Percentiles rank a stretch among this genome's conserved stretches.
phyloP scores from a whole-genome alignment of 495 filamentous ascomycete species.

The Trichoderma orchidacearum region DNA sequence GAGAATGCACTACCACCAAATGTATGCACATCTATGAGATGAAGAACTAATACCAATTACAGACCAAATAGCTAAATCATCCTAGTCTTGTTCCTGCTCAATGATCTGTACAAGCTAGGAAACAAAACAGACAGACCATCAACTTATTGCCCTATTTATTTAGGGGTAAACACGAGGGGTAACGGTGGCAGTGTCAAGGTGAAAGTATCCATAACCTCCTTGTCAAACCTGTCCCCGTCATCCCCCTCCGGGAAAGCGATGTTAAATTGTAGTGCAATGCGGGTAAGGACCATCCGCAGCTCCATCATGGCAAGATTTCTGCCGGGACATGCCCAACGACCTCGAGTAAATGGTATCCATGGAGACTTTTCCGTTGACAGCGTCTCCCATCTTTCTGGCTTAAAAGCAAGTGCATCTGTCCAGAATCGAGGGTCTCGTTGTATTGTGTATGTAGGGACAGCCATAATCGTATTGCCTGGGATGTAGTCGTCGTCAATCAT shows the following conservation, averaged over 20 bases:
- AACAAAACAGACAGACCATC: too few relatives aligned
- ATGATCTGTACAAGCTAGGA: too few relatives aligned
- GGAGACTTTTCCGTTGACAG: slow-evolving; percentile 10
- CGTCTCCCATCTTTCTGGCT: slow-evolving; percentile 37
- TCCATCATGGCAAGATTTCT: slow-evolving; percentile 22
- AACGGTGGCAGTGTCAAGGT: not conserved
- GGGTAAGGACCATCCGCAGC: slow-evolving; percentile 21
- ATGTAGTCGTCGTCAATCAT: slow-evolving; percentile 32
- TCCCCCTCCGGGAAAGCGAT: slow-evolving; percentile 14
- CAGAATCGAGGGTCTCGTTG: slow-evolving; percentile 25
- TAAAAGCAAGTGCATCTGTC: slow-evolving; percentile 26
- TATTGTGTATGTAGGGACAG: slow-evolving; percentile 10
- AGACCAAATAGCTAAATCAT: too few relatives aligned
- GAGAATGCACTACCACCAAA: too few relatives aligned
- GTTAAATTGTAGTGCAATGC: slow-evolving; percentile 19
- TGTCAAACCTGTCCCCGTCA: not conserved
- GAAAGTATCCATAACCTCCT: slow-evolving; percentile 1
- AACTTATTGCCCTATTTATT: too few relatives aligned
- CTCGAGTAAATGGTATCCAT: slow-evolving; percentile 11
- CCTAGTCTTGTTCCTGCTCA: too few relatives aligned
- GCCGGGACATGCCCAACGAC: slow-evolving; percentile 11
- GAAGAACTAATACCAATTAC: too few relatives aligned
- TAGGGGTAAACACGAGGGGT: not conserved
- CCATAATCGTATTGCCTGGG: slow-evolving; percentile 25
- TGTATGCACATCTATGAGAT: too few relatives aligned